Conservation (phyloP, 2,329 filamentous ascomycete species). For the Coleophoma crateriformis region DNA sequence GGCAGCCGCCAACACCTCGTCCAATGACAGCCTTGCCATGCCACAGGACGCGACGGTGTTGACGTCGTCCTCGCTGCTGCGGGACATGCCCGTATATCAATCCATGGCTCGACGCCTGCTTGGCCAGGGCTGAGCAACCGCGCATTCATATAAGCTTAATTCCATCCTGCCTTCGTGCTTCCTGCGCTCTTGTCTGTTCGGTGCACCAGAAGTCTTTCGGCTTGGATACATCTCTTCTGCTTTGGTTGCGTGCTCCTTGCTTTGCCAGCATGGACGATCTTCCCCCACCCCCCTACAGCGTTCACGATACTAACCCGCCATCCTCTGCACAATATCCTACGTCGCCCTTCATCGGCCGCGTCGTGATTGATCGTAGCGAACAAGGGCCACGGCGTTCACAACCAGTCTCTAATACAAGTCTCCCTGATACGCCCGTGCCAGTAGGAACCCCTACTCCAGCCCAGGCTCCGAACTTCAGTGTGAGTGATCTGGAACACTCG, state of each 20-base stretch:
- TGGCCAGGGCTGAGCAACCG: too few species aligned
- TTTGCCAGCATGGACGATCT: background rate
- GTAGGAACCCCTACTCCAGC: background rate
- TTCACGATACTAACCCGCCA: background rate
- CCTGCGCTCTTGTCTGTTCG: background rate
- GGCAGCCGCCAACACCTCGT: background rate
- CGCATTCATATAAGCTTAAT: background rate
- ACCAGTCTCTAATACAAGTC: background rate
- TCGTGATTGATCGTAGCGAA: background rate
- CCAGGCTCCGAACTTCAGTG: background rate
- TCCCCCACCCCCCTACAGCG: background rate
- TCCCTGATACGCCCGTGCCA: background rate
- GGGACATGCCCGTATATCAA: too few species aligned
- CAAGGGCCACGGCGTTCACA: background rate
- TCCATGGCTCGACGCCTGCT: too few species aligned
- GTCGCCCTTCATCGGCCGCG: background rate
- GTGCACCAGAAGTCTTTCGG: too few species aligned
- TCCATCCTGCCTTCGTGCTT: background rate
- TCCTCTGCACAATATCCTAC: background rate
- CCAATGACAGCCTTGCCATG: background rate
- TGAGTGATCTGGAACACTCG: background rate
- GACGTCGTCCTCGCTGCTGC: background rate
- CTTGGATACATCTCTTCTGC: too few species aligned
- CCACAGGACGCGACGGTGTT: background rate
- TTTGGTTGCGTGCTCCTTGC: background rate